phyloP scores from a whole-genome alignment of 2,329 filamentous ascomycete genomes.

The Fusarium vanettenii region DNA sequence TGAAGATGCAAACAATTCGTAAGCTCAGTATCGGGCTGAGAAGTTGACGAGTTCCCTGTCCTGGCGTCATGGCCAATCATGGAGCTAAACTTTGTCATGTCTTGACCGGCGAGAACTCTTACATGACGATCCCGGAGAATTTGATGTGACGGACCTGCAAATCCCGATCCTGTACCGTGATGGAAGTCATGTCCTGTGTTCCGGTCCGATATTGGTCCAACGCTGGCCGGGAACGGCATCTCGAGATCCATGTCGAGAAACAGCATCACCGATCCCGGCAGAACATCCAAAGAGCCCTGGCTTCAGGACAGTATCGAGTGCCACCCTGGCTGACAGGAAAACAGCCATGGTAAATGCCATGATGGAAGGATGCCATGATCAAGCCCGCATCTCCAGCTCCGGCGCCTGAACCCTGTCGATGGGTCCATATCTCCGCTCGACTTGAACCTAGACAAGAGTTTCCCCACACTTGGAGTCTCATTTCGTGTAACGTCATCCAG shows the following conservation, averaged over 20 bases:
- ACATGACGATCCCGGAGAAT: slow-evolving; percentile 37
- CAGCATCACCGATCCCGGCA: background rate
- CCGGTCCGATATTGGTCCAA: background rate
- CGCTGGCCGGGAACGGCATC: background rate
- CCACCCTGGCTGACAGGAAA: background rate
- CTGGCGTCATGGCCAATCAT: background rate
- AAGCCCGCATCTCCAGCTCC: slow-evolving; percentile 15
- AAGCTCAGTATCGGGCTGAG: background rate
- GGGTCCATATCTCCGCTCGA: slow-evolving; percentile 15
- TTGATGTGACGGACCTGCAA: slow-evolving; percentile 17
- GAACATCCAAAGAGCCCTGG: background rate
- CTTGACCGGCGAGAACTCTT: slow-evolving; percentile 1
- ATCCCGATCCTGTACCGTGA: slow-evolving; percentile 1
- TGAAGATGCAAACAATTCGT: slow-evolving; percentile 25
- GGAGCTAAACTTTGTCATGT: background rate
- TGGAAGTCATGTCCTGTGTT: background rate
- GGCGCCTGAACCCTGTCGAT: slow-evolving; percentile 19
- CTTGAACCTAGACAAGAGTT: slow-evolving; percentile 20
- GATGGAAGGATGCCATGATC: slow-evolving; percentile 3
- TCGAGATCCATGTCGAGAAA: background rate
- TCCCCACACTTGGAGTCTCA: slow-evolving; percentile 33
- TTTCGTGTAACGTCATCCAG: slow-evolving; percentile 33
- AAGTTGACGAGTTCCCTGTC: background rate
- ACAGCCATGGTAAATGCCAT: background rate
- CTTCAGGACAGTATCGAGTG: background rate